A percentile compares a stretch with the other conserved stretches of the same genome.
These are phyloP conservation scores for Seiridium cupressi DNA, from an alignment of 2,329 filamentous ascomycete genomes.

Conservation along the genomic window DNA sequence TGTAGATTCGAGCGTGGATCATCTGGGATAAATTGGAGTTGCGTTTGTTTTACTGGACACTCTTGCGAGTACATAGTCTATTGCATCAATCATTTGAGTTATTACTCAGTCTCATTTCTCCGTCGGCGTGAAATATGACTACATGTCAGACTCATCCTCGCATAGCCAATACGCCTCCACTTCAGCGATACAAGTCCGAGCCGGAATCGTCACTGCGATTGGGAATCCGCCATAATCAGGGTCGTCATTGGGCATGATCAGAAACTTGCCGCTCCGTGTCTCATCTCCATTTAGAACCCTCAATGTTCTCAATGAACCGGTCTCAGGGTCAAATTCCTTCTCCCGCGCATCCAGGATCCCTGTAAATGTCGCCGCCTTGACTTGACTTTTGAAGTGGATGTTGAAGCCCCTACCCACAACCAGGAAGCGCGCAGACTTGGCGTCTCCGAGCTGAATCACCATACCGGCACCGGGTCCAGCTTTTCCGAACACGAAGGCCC, in stretches of 20 bases:
- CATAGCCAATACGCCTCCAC: slow-evolving; percentile 32
- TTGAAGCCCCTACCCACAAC: slow-evolving; percentile 36
- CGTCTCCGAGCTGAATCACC: slow-evolving; percentile 33
- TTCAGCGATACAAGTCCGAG: slow-evolving; percentile 45
- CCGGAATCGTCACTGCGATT: slow-evolving; percentile 52
- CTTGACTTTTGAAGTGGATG: slow-evolving; percentile 28
- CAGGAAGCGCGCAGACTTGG: slow-evolving; percentile 27
- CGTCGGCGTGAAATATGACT: background rate
- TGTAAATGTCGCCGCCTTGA: slow-evolving; percentile 31
- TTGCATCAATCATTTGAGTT: background rate
- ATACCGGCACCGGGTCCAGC: slow-evolving; percentile 34
- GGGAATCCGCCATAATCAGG: slow-evolving; percentile 56
- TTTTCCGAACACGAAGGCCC: slow-evolving; percentile 39
- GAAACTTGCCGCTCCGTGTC: slow-evolving; percentile 39
- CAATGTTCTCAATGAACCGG: slow-evolving; percentile 13
- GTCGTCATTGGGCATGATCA: slow-evolving; percentile 55
- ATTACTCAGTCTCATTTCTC: background rate
- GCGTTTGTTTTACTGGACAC: background rate
- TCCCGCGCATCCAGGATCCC: slow-evolving; percentile 35
- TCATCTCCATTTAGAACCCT: slow-evolving; percentile 26
- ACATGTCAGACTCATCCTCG: background rate
- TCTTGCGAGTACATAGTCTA: background rate
- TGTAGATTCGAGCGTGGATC: background rate
- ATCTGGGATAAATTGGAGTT: background rate
- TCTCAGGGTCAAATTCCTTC: slow-evolving; percentile 16